Conservation (phyloP, 345 rosid species). For the Populus ilicifolia region DNA sequence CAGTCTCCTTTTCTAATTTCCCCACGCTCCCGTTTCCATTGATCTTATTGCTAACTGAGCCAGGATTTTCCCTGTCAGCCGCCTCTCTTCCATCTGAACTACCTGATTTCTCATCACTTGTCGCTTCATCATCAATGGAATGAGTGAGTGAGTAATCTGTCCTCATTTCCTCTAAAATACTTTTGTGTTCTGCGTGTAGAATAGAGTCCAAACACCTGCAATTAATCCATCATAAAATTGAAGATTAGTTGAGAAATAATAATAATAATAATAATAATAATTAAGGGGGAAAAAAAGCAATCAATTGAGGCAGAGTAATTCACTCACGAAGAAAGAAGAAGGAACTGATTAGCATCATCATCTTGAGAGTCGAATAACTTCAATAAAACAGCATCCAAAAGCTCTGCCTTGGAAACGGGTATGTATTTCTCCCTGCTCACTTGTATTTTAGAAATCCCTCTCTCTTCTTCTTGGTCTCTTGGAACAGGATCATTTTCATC, state of each 20-base stretch:
- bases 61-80: conserved; percentile 19
- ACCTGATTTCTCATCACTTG: not conserved
- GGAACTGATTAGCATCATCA: conserved; percentile 51
- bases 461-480: conserved; percentile 15
- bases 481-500: not conserved
- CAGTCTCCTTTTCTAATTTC: conserved; percentile 22
- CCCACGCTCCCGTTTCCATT: conserved; percentile 21
- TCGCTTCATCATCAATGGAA: conserved; percentile 32
- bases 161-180: conserved; percentile 73
- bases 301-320: not conserved
- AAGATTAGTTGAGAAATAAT: not conserved
- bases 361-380: conserved; percentile 47
- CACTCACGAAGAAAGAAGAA: conserved; percentile 66
- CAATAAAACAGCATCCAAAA: conserved; percentile 52
- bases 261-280: too few relatives aligned
- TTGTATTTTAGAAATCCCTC: conserved; percentile 56
- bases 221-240: not conserved
- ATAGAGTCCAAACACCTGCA: conserved; percentile 78
- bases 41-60: conserved; percentile 13
- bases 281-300: not conserved
- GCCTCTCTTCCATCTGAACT: conserved; percentile 23
- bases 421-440: conserved; percentile 77
- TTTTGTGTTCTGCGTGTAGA: conserved; percentile 85
- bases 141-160: conserved; percentile 49
- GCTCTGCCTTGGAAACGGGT: conserved; percentile 66